Evolutionary conservation across 768 basidiomycete species (phyloP).

Genomic region (Wakefieldia striispora): DNA sequence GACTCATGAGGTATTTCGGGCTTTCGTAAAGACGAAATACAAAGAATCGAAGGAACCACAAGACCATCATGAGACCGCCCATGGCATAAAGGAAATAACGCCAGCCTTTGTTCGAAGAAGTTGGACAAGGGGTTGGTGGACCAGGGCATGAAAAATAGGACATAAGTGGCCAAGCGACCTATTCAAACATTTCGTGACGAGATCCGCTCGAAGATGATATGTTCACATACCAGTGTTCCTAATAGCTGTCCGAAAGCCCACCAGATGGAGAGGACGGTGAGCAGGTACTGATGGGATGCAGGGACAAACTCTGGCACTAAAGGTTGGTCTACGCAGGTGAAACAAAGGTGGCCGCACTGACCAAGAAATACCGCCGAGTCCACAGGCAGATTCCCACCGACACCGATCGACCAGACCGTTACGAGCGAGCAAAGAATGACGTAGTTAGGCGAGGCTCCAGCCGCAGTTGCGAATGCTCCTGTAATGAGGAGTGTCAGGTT

Average conservation of each 20-base stretch:
- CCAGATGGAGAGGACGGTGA: slow-evolving; percentile 77
- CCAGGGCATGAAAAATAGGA: slow-evolving; percentile 59
- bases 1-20: slow-evolving; percentile 13
- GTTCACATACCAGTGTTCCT: slow-evolving; percentile 43
- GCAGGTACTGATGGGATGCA: slow-evolving; percentile 77
- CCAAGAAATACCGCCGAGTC: slow-evolving; percentile 77
- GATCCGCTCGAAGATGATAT: background rate
- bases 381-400: slow-evolving; percentile 73
- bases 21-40: slow-evolving; percentile 17
- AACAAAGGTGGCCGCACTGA: slow-evolving; percentile 25
- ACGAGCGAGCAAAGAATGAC: slow-evolving; percentile 50
- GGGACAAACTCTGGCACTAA: slow-evolving; percentile 53
- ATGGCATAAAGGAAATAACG: slow-evolving; percentile 13
- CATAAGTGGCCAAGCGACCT: slow-evolving; percentile 74
- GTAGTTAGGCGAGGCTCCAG: slow-evolving; percentile 57
- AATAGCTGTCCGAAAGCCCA: slow-evolving; percentile 77
- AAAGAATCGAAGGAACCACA: slow-evolving; percentile 17
- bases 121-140: slow-evolving; percentile 47
- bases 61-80: slow-evolving; percentile 6
- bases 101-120: slow-evolving; percentile 47
- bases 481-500: slow-evolving; percentile 70
- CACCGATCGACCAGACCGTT: slow-evolving; percentile 61
- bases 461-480: slow-evolving; percentile 61
- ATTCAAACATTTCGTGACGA: background rate
- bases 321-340: background rate